These are phyloP conservation scores for Pterocarpus santalinus DNA, from an alignment of 306 rosid species.

Conservation along the genomic window DNA sequence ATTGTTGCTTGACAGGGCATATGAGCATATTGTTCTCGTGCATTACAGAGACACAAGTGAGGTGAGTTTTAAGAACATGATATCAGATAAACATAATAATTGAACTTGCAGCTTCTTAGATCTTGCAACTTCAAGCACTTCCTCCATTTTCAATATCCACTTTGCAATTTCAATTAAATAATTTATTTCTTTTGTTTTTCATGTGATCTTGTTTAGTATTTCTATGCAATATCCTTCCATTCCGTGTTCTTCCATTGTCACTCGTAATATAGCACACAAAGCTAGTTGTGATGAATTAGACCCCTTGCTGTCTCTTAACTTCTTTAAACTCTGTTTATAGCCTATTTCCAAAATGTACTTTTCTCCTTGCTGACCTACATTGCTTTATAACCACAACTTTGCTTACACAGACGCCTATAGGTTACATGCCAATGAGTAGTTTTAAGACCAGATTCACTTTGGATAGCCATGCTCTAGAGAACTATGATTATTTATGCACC, in stretches of 20 bases:
- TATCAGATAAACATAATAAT: constrained; percentile 34
- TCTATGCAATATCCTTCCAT: not conserved
- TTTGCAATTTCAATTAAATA: constrained; percentile 25
- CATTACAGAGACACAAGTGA: constrained; percentile 88
- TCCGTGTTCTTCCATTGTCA: not conserved
- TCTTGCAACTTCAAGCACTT: constrained; percentile 29
- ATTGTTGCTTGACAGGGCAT: constrained; percentile 71
- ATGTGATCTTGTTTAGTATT: constrained; percentile 23
- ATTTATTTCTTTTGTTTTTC: constrained; percentile 22
- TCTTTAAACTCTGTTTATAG: constrained; percentile 35
- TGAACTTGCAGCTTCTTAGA: constrained; percentile 9
- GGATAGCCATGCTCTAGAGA: constrained; percentile 21
- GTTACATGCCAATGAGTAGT: constrained; percentile 23
- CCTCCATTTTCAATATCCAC: constrained; percentile 18
- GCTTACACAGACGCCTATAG: constrained; percentile 2
- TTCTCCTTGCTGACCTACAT: constrained; percentile 6
- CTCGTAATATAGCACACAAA: not conserved
- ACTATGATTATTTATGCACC: constrained; percentile 1
- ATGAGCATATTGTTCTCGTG: constrained; percentile 93
- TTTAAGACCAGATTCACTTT: constrained; percentile 32
- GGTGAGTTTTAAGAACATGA: constrained; percentile 64
- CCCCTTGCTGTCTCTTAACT: not conserved
- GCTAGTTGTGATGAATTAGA: constrained; percentile 13
- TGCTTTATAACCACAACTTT: constrained; percentile 35
- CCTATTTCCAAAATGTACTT: constrained; percentile 22